Evolutionary conservation across 1,139 yeast genomes (phyloP), one percentile per base, ranked within the genome.

Genomic region (Pichia sp.): DNA sequence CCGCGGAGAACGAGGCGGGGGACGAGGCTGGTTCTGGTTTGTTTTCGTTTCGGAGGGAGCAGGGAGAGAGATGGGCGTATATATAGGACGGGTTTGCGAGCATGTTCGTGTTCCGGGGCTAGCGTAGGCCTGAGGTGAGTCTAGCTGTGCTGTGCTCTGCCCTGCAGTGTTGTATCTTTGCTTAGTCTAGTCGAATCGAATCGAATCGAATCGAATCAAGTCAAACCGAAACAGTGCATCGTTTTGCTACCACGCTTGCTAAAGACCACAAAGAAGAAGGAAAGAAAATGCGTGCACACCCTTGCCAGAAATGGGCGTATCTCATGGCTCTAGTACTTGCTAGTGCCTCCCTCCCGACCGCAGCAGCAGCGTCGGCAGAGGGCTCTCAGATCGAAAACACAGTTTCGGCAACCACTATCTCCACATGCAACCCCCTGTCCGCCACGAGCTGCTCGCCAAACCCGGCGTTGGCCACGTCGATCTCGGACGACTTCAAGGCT

Each of bases 381-480:
- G n/a, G 40, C 40, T 36, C 40, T 6, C 7, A 33, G n/a, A 44
- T 34, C 2, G 51, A 24, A 6, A 44, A 51, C 4, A 46, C 58
- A 4, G 42, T 53, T 4, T 29, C 60, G 14, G 53, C 63, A 12
- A 59, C 68, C 3, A 58, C 64, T 1, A 59, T 66, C 9, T 55
- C 66, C 5, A 57, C 67, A 2, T 78, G 83, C 58, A 74, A 78
- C 58, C 83, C 83, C 9, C 49, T 77, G 51, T 59, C 54, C 0
- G 53, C 71, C 1, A 52, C 67, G 6, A 46, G 58, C 7, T 79
- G 83, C 63, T 60, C 83, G 0, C 71, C 80, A 9, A 78, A 81
- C 60, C 66, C 77, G 3, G 91, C 91, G 0, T 73, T 85, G 50
- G 85, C 79, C 0, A 68, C 80, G 1, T 74, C 87, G 0, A 71